Conservation (phyloP, 768 basidiomycete genomes). For the Pleurotus cornucopiae region DNA sequence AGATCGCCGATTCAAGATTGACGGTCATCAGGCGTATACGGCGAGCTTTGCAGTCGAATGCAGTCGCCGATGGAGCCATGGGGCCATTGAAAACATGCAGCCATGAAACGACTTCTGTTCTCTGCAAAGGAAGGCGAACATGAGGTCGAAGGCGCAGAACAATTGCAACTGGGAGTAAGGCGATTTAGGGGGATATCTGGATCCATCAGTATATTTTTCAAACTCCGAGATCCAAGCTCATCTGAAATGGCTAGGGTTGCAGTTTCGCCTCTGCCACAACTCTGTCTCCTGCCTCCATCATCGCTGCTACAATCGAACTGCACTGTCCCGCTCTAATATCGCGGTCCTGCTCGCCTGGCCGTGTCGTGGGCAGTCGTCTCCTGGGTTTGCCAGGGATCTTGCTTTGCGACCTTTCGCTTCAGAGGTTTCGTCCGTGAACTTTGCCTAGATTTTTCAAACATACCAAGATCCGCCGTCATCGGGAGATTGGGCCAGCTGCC, state of each 20-base stretch:
- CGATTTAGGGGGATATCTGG: constrained; percentile 7
- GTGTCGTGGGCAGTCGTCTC: too few relatives aligned
- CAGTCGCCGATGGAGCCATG: not conserved
- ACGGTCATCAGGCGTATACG: not conserved
- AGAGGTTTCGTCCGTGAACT: not conserved
- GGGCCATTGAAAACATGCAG: constrained; percentile 1
- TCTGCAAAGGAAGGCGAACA: not conserved
- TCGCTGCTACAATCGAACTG: constrained; percentile 6
- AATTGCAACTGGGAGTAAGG: not conserved
- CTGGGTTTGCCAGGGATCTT: not conserved
- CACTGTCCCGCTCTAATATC: not conserved
- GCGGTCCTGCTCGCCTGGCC: too few relatives aligned
- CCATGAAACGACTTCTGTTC: not conserved
- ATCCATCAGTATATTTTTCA: constrained; percentile 9
- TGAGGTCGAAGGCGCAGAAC: not conserved
- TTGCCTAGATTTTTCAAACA: constrained; percentile 3
- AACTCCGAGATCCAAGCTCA: constrained; percentile 9
- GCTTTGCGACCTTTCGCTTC: not conserved
- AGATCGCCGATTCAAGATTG: constrained; percentile 9
- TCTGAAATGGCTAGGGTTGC: constrained; percentile 6
- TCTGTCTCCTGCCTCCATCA: constrained; percentile 9
- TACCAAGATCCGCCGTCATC: constrained; percentile 59
- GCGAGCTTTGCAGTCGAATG: not conserved
- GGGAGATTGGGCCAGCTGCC: constrained; percentile 40
- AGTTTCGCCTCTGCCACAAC: constrained; percentile 1